These are phyloP conservation scores for Elaeis guineensis DNA, from an alignment of 176 grass and related monocot species.

Conservation along the genomic window DNA sequence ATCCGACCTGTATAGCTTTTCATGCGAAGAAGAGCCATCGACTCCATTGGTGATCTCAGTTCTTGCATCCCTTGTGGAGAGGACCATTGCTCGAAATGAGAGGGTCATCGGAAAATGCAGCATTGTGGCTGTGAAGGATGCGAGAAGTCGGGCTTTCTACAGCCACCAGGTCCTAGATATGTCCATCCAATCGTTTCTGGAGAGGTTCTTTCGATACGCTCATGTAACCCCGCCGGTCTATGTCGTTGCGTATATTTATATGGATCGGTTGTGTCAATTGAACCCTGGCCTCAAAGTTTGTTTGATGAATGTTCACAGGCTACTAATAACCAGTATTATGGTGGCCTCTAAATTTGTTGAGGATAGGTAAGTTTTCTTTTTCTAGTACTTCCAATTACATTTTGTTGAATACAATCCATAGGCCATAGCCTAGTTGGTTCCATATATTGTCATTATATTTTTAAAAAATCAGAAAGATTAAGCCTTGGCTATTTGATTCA, in stretches of 20 bases:
- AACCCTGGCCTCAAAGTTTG: constrained; percentile 35
- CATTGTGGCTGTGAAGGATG: not conserved
- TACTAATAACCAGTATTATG: constrained; percentile 62
- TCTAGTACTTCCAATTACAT: no score
- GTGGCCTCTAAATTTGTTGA: constrained; percentile 93
- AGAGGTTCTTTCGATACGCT: constrained; percentile 60
- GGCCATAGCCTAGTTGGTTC: no score
- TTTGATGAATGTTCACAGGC: constrained; percentile 60
- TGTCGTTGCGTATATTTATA: constrained; percentile 87
- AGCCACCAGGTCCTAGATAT: constrained; percentile 57
- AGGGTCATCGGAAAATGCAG: not conserved
- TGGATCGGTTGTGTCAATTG: constrained; percentile 61
- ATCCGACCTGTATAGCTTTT: constrained; percentile 32
- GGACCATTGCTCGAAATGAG: constrained; percentile 70
- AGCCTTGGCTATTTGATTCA: no score
- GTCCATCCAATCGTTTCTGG: constrained; percentile 55
- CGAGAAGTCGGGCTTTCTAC: constrained; percentile 34
- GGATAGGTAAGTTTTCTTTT: constrained; percentile 35
- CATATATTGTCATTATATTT: no score
- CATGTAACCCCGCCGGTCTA: constrained; percentile 58
- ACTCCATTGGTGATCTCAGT: constrained; percentile 51
- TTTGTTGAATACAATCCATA: no score
- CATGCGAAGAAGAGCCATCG: constrained; percentile 12
- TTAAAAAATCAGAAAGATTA: no score
- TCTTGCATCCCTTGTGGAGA: constrained; percentile 67